These are phyloP conservation scores for Pythium graminicola DNA, from an alignment of 352 stramenopile species.

Conservation along the genomic window DNA sequence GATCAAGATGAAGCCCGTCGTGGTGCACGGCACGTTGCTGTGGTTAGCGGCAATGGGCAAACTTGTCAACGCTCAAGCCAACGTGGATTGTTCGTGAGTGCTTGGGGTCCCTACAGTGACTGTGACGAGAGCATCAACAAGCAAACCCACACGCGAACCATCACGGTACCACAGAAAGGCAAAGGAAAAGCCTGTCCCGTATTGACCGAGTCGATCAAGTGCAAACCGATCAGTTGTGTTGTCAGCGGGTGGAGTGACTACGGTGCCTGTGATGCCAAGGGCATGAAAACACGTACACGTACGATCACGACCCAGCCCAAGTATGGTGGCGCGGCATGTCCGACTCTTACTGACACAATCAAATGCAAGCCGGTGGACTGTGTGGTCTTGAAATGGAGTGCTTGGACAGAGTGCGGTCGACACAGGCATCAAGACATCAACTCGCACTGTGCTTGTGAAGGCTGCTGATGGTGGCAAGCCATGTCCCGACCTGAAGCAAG, in stretches of 20 bases:
- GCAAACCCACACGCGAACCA: slow-evolving; percentile 35
- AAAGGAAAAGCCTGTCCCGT: slow-evolving; percentile 33
- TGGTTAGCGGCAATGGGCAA: background rate
- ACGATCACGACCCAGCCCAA: slow-evolving; percentile 26
- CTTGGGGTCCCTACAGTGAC: slow-evolving; percentile 37
- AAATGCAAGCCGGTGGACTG: slow-evolving; percentile 44
- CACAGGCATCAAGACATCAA: slow-evolving; percentile 29
- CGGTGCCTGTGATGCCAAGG: slow-evolving; percentile 24
- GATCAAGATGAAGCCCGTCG: background rate
- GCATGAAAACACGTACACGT: slow-evolving; percentile 35
- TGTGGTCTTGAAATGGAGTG: slow-evolving; percentile 35
- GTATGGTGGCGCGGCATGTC: slow-evolving; percentile 39
- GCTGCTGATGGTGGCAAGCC: slow-evolving; percentile 29
- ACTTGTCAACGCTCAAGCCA: slow-evolving; percentile 12
- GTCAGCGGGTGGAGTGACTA: slow-evolving; percentile 46
- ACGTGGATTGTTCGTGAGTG: slow-evolving; percentile 47
- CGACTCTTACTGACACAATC: slow-evolving; percentile 29
- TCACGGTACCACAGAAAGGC: slow-evolving; percentile 25
- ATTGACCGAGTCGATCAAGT: slow-evolving; percentile 44
- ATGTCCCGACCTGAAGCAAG: slow-evolving; percentile 37
- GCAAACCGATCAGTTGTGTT: slow-evolving; percentile 46
- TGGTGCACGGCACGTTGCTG: background rate
- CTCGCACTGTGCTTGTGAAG: slow-evolving; percentile 31
- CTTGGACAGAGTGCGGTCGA: slow-evolving; percentile 35
- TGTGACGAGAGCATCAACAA: slow-evolving; percentile 31